A percentile compares a stretch with the other conserved stretches of the same genome.
Conservation (phyloP, 1,284 basidiomycete genomes). For the Ustilago trichophora region DNA sequence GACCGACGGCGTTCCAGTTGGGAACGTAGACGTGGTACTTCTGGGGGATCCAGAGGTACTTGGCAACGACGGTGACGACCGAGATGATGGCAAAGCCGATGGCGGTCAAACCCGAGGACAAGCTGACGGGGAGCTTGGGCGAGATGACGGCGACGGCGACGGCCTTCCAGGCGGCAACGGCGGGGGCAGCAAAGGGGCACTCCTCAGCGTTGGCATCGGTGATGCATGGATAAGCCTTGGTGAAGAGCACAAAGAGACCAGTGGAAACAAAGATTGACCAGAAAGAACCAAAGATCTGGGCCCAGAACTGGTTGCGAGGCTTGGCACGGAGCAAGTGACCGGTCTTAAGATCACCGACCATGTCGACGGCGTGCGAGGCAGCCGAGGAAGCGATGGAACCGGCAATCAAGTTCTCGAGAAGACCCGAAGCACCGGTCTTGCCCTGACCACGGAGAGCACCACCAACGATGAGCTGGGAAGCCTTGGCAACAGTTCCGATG, state of each 20-base stretch:
- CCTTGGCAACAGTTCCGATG: slow-evolving; percentile 54
- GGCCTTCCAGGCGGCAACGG: slow-evolving; percentile 74
- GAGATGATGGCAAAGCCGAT: slow-evolving; percentile 72
- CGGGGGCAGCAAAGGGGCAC: slow-evolving; percentile 74
- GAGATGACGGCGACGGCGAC: slow-evolving; percentile 72
- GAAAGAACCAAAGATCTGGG: slow-evolving; percentile 67
- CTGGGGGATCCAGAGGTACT: slow-evolving; percentile 72
- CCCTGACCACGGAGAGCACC: slow-evolving; percentile 56
- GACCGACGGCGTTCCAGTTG: slow-evolving; percentile 75
- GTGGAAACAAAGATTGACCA: slow-evolving; percentile 48
- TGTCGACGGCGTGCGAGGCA: slow-evolving; percentile 74
- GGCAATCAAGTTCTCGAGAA: slow-evolving; percentile 73
- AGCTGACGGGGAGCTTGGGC: slow-evolving; percentile 49
- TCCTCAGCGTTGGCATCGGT: slow-evolving; percentile 60
- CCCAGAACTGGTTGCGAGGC: slow-evolving; percentile 75
- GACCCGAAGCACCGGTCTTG: slow-evolving; percentile 70
- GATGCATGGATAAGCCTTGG: slow-evolving; percentile 75
- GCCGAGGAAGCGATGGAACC: slow-evolving; percentile 73
- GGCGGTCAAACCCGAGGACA: slow-evolving; percentile 72
- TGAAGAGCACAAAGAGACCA: slow-evolving; percentile 57
- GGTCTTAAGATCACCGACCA: slow-evolving; percentile 79
- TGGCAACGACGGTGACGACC: slow-evolving; percentile 70
- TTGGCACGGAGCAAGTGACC: slow-evolving; percentile 76
- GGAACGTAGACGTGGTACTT: slow-evolving; percentile 72
- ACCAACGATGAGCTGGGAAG: slow-evolving; percentile 58